Evolutionary conservation across 352 stramenopile genomes (phyloP).

Genomic region (Globisporangium splendens): DNA sequence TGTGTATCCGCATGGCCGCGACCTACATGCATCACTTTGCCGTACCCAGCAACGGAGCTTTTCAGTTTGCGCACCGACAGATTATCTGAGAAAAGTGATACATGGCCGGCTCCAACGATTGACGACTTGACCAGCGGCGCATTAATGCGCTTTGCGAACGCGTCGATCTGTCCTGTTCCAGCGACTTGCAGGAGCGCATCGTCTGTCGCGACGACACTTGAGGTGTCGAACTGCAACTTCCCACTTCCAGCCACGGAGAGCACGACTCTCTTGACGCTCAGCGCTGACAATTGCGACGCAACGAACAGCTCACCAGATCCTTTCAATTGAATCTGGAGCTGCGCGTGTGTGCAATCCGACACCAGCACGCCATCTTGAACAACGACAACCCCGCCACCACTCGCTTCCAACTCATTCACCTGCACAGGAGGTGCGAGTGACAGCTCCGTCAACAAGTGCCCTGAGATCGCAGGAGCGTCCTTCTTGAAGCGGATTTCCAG

Average conservation of each 20-base stretch:
- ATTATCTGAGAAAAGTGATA: not conserved
- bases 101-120: conserved; percentile 2
- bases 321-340: conserved; percentile 1
- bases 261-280: conserved; percentile 4
- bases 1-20: not conserved
- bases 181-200: conserved; percentile 8
- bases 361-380: conserved; percentile 12
- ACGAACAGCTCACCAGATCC: conserved; percentile 8
- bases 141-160: not conserved
- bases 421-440: not conserved
- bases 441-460: conserved; percentile 11
- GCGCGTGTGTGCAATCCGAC: not conserved
- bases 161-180: not conserved
- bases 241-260: conserved; percentile 8
- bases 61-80: conserved; percentile 6
- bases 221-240: conserved; percentile 4
- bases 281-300: not conserved
- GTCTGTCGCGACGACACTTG: not conserved
- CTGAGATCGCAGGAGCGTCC: not conserved
- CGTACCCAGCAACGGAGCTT: conserved; percentile 10
- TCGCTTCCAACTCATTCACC: conserved; percentile 1
- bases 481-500: conserved; percentile 14
- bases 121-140: conserved; percentile 11
- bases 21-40: conserved; percentile 4
- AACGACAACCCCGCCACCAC: conserved; percentile 8